Evolutionary conservation across 2,329 filamentous ascomycete species (phyloP), one percentile per base, ranked within the genome.

Genomic region (Rhynchosporium graminicola): DNA sequence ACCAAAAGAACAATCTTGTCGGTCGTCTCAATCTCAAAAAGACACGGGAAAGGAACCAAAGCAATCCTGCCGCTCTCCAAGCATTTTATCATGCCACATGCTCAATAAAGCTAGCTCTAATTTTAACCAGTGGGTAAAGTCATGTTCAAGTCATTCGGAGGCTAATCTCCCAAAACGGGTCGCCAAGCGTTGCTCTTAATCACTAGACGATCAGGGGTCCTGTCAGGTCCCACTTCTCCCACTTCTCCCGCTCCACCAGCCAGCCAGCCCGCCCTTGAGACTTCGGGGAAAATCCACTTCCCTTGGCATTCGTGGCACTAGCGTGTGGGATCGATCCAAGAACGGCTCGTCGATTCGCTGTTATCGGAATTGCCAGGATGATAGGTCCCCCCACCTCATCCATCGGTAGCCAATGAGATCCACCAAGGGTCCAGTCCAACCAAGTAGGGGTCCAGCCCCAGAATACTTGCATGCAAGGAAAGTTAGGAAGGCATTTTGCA

Each of bases 381-480:
- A 38, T 38, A 33, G 31, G 13, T 40, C 20, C 20, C 20, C 20
- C 20, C 20, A 20, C 20, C 20, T 20, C 20, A 20, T 20, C 20
- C 20, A 28, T 54, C 51, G 51, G 51, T 20, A 42, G 51, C 51
- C 33, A 38, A 42, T 54, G 36, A 33, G n/a, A n/a, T 31, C 15
- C 31, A 3, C n/a, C 33, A 40, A 33, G 51, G 51, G 36, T 42
- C 51, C 20, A 46, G 36, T 42, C 51, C 20, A 46, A 36, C 33
- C 9, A 54, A 54, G 28, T 54, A 54, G 51, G 51, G 51, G 51
- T 54, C 51, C 51, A 42, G 26, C 20, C n/a, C 43, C 20, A 46
- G 20, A 46, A n/a, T 46, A 10, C 2, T n/a, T 15, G 13, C 15
- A 42, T 9, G 10, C 40, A 15, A 12, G 40, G 40, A 15, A 42